Percentiles rank a stretch among this genome's conserved stretches.
These are phyloP conservation scores for Tulasnella sp. DNA, from an alignment of 768 basidiomycete genomes.

Conservation along the genomic window DNA sequence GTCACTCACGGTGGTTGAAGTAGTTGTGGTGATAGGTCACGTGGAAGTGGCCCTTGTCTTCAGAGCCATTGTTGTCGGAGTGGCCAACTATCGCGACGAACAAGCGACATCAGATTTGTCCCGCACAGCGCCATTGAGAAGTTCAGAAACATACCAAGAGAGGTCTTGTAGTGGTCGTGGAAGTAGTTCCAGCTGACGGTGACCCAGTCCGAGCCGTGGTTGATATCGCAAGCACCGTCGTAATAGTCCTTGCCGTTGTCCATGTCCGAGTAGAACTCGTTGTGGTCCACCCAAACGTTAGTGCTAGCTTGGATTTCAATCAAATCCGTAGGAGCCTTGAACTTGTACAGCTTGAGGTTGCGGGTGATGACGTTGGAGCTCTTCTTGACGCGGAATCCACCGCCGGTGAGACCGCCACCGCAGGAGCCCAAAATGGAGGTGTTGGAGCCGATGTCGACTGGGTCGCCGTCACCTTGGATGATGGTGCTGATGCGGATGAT, in stretches of 20 bases:
- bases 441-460: constrained; percentile 2
- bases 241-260: constrained; percentile 35
- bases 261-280: constrained; percentile 14
- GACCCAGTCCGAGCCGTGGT: constrained; percentile 37
- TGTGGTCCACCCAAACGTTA: constrained; percentile 13
- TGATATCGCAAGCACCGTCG: constrained; percentile 42
- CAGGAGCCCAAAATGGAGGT: constrained; percentile 3
- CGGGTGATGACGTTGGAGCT: constrained; percentile 4
- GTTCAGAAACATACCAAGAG: constrained; percentile 26
- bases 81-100: not conserved
- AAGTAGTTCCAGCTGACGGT: constrained; percentile 4
- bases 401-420: constrained; percentile 12
- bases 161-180: constrained; percentile 39
- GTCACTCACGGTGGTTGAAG: not conserved
- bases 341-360: constrained; percentile 6
- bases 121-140: not conserved
- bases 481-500: constrained; percentile 22
- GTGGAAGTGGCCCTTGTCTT: constrained; percentile 1
- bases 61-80: constrained; percentile 33
- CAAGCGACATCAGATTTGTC: not conserved
- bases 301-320: not conserved
- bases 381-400: constrained; percentile 11
- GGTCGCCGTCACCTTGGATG: constrained; percentile 14
- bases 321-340: not conserved
- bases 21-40: constrained; percentile 5